Evolutionary conservation across 1,284 basidiomycete species (phyloP).

Genomic region (Clitocybe nebularis): DNA sequence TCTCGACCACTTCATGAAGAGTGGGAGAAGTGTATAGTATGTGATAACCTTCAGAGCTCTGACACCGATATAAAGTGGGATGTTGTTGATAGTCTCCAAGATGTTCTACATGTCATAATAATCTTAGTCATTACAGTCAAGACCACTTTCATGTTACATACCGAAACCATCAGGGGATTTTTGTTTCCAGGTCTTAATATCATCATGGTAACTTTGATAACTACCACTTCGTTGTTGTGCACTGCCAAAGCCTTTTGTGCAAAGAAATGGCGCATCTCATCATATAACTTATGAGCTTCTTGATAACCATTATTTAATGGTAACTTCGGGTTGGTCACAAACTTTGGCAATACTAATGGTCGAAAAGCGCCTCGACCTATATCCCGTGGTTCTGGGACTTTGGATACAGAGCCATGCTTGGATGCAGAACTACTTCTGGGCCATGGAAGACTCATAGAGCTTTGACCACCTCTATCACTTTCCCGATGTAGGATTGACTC

Average conservation of each 20-base stretch:
- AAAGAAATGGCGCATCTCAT: slow-evolving; percentile 2
- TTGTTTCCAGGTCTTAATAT: neutral
- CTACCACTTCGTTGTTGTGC: neutral
- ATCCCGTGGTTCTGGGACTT: no score
- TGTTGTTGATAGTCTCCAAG: neutral
- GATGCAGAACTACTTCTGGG: no score
- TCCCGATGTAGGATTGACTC: no score
- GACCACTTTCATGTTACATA: neutral
- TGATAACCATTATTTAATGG: slow-evolving; percentile 1
- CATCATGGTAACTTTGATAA: neutral
- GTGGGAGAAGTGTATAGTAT: neutral
- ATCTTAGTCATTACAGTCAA: neutral
- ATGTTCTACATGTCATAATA: neutral
- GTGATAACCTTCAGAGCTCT: neutral
- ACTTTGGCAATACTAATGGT: neutral
- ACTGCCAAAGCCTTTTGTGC: neutral
- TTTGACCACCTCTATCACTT: no score
- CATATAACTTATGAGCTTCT: slow-evolving; percentile 1
- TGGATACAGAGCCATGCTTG: no score
- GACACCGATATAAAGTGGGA: neutral
- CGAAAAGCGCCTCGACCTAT: neutral
- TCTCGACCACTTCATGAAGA: neutral
- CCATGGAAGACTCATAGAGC: no score
- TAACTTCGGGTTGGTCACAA: neutral
- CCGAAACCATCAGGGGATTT: neutral